Evolutionary conservation across 73 alveolate genomes (phyloP).

Genomic region (Paraurostyla sp.): DNA sequence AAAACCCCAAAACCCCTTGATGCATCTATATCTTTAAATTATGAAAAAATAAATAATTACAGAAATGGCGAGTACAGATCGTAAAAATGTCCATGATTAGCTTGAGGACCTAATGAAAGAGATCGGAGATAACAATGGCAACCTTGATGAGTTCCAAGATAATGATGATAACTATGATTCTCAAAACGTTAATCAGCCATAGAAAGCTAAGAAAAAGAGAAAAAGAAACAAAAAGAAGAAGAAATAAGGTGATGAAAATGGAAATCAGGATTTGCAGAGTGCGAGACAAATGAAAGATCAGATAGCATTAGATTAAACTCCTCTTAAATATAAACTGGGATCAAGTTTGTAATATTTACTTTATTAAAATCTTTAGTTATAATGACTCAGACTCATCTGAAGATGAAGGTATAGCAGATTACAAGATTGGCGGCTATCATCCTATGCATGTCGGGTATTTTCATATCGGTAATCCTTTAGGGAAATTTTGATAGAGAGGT

Average conservation of each 20-base stretch:
- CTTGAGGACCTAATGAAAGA: background rate
- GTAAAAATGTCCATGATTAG: background rate
- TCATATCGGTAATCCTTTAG: background rate
- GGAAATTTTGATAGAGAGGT: conserved; percentile 96
- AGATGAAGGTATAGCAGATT: conserved; percentile 95
- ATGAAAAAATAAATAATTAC: background rate
- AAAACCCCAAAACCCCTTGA: conserved; percentile 44
- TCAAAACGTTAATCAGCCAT: background rate
- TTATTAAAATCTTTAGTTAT: conserved; percentile 21
- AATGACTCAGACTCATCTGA: conserved; percentile 89
- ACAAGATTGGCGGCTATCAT: conserved; percentile 98
- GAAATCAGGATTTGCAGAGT: background rate
- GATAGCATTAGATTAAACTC: conserved; percentile 10
- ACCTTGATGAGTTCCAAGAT: background rate
- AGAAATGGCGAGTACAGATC: background rate
- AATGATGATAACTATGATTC: background rate
- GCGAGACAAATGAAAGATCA: conserved; percentile 10
- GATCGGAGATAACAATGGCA: background rate
- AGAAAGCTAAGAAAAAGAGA: conserved; percentile 26
- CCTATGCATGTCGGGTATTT: conserved; percentile 97
- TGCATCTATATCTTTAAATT: background rate
- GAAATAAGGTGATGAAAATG: conserved; percentile 12
- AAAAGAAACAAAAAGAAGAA: conserved; percentile 56
- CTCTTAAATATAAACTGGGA: conserved; percentile 54
- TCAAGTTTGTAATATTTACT: conserved; percentile 2